Evolutionary conservation across 2,329 filamentous ascomycete species (phyloP).

Genomic region (Laburnicola sp.): DNA sequence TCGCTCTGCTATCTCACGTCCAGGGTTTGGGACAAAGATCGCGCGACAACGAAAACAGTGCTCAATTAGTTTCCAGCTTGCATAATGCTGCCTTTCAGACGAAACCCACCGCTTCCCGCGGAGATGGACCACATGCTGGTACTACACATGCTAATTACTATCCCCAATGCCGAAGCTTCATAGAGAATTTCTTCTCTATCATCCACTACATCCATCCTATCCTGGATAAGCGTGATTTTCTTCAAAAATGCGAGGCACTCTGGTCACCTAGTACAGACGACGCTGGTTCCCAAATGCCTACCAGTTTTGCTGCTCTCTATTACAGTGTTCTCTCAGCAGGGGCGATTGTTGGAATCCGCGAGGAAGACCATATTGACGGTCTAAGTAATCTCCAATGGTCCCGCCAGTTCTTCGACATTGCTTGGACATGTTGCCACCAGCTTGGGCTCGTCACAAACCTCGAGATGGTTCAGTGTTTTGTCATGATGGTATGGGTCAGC

Average conservation of each 20-base stretch:
- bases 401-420: constrained; percentile 51
- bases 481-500: constrained; percentile 42
- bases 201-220: constrained; percentile 55
- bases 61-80: constrained; percentile 48
- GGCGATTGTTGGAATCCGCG: constrained; percentile 50
- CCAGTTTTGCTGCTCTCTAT: constrained; percentile 54
- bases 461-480: constrained; percentile 54
- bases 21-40: not conserved
- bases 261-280: constrained; percentile 41
- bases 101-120: constrained; percentile 5
- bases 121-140: not conserved
- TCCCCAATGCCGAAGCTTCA: constrained; percentile 51
- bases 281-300: constrained; percentile 30
- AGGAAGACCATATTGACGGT: constrained; percentile 50
- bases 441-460: constrained; percentile 52
- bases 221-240: constrained; percentile 52
- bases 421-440: constrained; percentile 45
- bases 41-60: not conserved
- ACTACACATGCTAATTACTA: constrained; percentile 33
- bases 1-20: constrained; percentile 51
- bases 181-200: constrained; percentile 54
- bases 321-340: constrained; percentile 54
- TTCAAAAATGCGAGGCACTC: constrained; percentile 49
- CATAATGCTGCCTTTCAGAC: constrained; percentile 52
- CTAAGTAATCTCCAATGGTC: constrained; percentile 53